Evolutionary conservation across 2,329 filamentous ascomycete genomes (phyloP), one percentile per base, ranked within the genome.

Genomic region (Trichoderma breve): DNA sequence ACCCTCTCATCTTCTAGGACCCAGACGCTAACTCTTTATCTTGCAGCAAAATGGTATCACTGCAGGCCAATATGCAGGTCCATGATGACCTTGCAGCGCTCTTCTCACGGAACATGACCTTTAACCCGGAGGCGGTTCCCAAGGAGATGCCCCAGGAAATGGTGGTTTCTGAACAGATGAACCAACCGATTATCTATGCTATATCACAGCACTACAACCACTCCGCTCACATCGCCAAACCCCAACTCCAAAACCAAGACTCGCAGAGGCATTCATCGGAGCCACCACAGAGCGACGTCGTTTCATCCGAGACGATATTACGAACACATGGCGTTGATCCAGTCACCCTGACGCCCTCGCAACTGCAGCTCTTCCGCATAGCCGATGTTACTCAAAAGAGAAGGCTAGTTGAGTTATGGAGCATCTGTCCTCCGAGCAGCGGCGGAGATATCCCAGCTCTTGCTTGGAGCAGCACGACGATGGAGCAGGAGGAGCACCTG

Each of bases 141-240:
- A 75, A 78, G 71, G 73, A 79, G 47, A 74, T 76, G 36, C 79
- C 72, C 69, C 81, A 78, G 71, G 81, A 80, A 70, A 78, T 76
- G 67, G 75, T 72, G n/a, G 51, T 55, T 14, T 80, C 79, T 73
- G 73, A 76, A 55, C 77, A 79, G 36, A 74, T 58, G 47, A 28
- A 77, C 58, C 81, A 82, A 71, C 84, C 82, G 62, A 91, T 93
- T 74, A 85, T 88, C 74, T 97, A 96, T 83, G 90, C 87, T 72
- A 89, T 93, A 76, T 92, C 93, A 11, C 91, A 93, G 78, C 94
- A 97, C 81, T 97, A 97, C 81, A 91, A 92, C 74, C 93, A 95
- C 79, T 94, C 93, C 9, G 85, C 91, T 58, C 93, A 97, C 79
- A 79, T 77, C 34, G 73, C 75, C 24, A 84, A 85, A 69, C 80